Evolutionary conservation across 805 yeast species (phyloP), one percentile per base, ranked within the genome.

Genomic region (Jamesozyma piceae): DNA sequence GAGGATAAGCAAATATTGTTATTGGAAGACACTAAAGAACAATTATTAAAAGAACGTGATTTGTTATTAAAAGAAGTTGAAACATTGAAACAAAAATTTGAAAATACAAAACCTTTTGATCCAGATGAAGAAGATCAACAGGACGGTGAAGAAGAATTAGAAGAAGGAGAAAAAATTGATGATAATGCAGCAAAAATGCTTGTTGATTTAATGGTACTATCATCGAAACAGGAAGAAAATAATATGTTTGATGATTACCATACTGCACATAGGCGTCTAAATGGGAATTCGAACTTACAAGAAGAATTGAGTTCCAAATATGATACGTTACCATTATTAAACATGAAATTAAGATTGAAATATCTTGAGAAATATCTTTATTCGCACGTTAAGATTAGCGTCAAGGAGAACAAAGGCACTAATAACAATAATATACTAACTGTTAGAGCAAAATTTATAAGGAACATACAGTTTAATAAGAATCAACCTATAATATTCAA

Each of bases 321-420:
- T 40, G 63, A 58, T 38, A 53, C 60, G 2, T 31, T 58, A 40
- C 63, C 64, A 2, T 22, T 60, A 19, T 42, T 57, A 24, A 55
- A 57, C 36, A 50, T 52, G 49, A 44, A 50, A 17, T 17, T 47
- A 32, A 37, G 64, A 27, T 38, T 56, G 26, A 21, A 43, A 21
- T 49, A 49, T 41, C 27, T 60, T 35, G 41, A 24, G 29, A 39
- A 49, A 5, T 40, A 38, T 37, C 20, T 50, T 30, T 56, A 52
- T 39, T 48, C 54, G 5, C 17, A 43, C 32, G 46, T 52, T 13
- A 37, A 39, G 14, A 35, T 45, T 4, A 15, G 17, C 5, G 38
- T 17, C 9, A 17, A 13, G 4, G 35, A 38, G 19, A 8, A 6
- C 22, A 32, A 18, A 5, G 28, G 11, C 10, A 8, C 28, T 6